Percentiles rank a stretch among this genome's conserved stretches.
phyloP scores from a whole-genome alignment of 116 monocot species.

The Papilionanthe hybrid region DNA sequence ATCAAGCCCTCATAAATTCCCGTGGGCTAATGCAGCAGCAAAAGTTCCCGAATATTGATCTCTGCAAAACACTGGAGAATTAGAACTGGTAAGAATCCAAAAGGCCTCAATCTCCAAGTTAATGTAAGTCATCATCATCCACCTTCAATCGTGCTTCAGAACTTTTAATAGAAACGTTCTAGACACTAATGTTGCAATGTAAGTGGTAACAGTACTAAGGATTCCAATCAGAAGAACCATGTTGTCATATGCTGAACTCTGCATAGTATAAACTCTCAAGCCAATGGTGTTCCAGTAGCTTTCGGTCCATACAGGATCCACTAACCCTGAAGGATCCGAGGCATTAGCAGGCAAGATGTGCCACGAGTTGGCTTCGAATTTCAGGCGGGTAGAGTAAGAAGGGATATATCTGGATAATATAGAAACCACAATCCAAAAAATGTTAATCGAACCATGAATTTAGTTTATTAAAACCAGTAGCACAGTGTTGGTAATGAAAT shows the following conservation, averaged over 20 bases:
- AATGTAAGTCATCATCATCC: not conserved
- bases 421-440: not conserved
- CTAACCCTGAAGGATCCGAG: conserved; percentile 53
- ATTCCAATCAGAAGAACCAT: conserved; percentile 54
- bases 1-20: not conserved
- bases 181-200: conserved; percentile 30
- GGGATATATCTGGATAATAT: conserved; percentile 65
- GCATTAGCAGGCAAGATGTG: conserved; percentile 50
- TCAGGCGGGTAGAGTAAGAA: conserved; percentile 79
- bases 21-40: not conserved
- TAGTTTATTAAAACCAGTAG: no score
- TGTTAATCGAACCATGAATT: no score
- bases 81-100: not conserved
- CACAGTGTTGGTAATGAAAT: no score
- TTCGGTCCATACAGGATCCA: conserved; percentile 93
- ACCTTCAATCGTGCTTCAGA: conserved; percentile 61
- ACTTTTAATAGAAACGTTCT: conserved; percentile 53
- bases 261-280: conserved; percentile 55
- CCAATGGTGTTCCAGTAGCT: conserved; percentile 85
- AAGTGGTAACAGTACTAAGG: conserved; percentile 45
- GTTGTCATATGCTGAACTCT: conserved; percentile 54
- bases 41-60: no score
- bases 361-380: conserved; percentile 52
- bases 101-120: not conserved
- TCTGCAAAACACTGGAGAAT: not conserved